These are phyloP conservation scores for Podila minutissima DNA, from an alignment of 192 early-diverging fungal species.

Conservation along the genomic window DNA sequence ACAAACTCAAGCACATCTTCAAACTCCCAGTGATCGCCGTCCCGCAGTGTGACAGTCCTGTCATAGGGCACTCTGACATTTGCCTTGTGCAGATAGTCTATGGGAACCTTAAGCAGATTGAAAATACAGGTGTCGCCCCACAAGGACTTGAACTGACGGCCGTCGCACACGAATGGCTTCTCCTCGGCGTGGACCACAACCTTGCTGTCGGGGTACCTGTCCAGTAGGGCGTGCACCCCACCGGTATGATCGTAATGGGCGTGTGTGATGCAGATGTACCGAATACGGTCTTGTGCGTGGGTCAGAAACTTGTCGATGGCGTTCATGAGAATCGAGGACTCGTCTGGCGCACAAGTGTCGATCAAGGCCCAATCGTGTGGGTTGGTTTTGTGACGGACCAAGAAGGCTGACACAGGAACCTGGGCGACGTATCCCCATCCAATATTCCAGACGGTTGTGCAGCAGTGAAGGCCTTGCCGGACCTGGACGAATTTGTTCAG, in stretches of 20 bases:
- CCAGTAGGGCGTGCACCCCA: slow-evolving; percentile 22
- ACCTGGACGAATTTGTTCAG: slow-evolving; percentile 39
- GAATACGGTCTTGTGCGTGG: slow-evolving; percentile 34
- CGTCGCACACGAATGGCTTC: slow-evolving; percentile 38
- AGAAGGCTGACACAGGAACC: slow-evolving; percentile 34
- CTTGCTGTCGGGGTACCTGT: slow-evolving; percentile 41
- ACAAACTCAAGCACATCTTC: slow-evolving; percentile 40
- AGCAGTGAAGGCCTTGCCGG: slow-evolving; percentile 36
- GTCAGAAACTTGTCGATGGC: slow-evolving; percentile 30
- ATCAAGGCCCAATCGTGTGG: slow-evolving; percentile 39
- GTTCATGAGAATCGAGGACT: slow-evolving; percentile 16
- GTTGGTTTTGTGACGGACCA: slow-evolving; percentile 15
- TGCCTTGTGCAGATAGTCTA: slow-evolving; percentile 23
- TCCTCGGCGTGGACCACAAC: slow-evolving; percentile 41
- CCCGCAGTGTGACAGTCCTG: slow-evolving; percentile 18
- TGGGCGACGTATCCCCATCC: neutral
- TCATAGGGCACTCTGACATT: slow-evolving; percentile 23
- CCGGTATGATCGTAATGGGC: slow-evolving; percentile 51
- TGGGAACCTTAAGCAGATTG: slow-evolving; percentile 17
- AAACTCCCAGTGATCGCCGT: slow-evolving; percentile 50
- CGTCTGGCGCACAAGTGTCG: slow-evolving; percentile 26
- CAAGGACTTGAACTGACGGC: slow-evolving; percentile 13
- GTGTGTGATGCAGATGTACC: slow-evolving; percentile 49
- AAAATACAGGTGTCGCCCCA: slow-evolving; percentile 31
- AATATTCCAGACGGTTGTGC: slow-evolving; percentile 42